Evolutionary conservation across 73 alveolate species (phyloP), one percentile per base, ranked within the genome.

Genomic region (Urostyla sp.): DNA sequence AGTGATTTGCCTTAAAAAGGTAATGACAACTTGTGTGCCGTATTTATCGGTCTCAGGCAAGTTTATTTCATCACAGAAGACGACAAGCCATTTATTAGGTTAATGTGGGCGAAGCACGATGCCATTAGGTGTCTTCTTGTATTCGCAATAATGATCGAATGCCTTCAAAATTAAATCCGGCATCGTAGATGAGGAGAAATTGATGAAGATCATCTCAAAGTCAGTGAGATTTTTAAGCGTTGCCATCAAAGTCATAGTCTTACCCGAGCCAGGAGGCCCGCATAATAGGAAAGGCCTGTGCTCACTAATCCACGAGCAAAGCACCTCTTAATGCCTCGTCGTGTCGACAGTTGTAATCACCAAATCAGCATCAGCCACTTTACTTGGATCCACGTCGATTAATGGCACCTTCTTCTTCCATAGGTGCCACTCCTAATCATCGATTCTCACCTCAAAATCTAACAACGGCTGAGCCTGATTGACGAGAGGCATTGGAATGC

Each of bases 221-320:
- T 97, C 99, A 0, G 99, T 87, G 75, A 98, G 91, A 23, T 97
- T 94, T 72, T 98, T 98, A 77, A 98, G 79, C 27, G 99, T 98
- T 13, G 99, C 96, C 99, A 98, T 98, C 63, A 98, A 75, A 28
- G 99, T 98, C 99, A 98, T 98, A 0, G 99, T 97, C 77, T 98
- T 98, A 44, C 99, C 99, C 45, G 98, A 91, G 24, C 99, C 99
- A n/a, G 99, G 99, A 13, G 99, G 99, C 11, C 99, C 99, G 80
- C 99, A 96, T 37, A 98, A 90, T 72, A 98, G 78, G 88, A 98
- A 98, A 8, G 99, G 99, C 76, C 99, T 90, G 75, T 97, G 98
- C 85, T 96, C 99, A 56, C 96, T 86, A 6, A 98, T 88, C 99
- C 99, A 98, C 0, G 99, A 89, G 56, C 99, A 94, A 27, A 98